Conservation (phyloP, 805 yeast species). For the Barnettozyma botsteinii region DNA sequence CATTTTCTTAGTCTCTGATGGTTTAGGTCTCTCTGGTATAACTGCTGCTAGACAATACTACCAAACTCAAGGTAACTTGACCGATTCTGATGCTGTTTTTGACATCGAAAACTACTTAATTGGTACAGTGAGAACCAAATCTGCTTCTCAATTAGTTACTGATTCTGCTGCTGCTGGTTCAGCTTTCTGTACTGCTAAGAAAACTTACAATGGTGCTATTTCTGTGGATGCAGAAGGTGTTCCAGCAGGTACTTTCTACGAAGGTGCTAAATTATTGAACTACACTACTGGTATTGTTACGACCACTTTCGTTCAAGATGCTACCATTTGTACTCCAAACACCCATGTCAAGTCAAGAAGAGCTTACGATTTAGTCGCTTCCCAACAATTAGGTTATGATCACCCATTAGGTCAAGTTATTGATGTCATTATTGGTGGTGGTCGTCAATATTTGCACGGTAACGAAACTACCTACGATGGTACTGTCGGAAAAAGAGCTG, state of each 20-base stretch:
- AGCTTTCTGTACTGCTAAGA: constrained; percentile 77
- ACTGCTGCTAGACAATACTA: constrained; percentile 71
- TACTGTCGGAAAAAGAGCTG: constrained; percentile 55
- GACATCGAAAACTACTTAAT: constrained; percentile 61
- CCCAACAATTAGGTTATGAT: constrained; percentile 69
- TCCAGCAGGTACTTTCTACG: constrained; percentile 84
- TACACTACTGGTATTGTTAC: constrained; percentile 84
- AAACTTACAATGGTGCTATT: constrained; percentile 87
- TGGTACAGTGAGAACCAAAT: constrained; percentile 83
- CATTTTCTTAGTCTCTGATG: constrained; percentile 86
- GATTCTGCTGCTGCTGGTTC: constrained; percentile 98
- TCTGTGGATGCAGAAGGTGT: constrained; percentile 62
- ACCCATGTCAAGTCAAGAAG: constrained; percentile 68
- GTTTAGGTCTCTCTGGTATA: constrained; percentile 85
- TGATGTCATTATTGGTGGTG: constrained; percentile 86
- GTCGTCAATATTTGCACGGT: constrained; percentile 77
- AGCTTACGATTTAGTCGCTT: constrained; percentile 78
- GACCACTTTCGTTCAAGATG: constrained; percentile 87
- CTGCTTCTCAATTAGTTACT: constrained; percentile 68
- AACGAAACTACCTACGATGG: constrained; percentile 27
- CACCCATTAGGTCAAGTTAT: constrained; percentile 74
- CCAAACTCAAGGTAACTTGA: constrained; percentile 45
- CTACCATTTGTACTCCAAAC: constrained; percentile 87
- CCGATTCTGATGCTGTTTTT: constrained; percentile 50
- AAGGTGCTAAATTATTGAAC: constrained; percentile 77